Conservation (phyloP, 2,329 filamentous ascomycete species). For the Tolypocladium ophioglossoides region DNA sequence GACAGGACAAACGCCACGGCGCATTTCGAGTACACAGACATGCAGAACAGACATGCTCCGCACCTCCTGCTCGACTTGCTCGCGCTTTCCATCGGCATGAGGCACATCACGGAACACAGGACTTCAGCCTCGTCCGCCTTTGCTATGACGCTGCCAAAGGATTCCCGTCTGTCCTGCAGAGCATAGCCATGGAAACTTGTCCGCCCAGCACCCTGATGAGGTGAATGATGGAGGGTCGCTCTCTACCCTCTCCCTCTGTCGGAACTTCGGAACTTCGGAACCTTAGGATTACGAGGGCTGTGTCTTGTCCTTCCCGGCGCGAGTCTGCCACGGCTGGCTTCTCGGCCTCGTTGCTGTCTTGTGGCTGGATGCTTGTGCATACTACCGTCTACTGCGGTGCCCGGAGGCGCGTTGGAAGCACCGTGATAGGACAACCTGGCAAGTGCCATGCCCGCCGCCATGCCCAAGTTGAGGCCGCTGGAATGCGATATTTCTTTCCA, state of each 20-base stretch:
- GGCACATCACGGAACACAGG: background rate
- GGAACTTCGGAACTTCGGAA: background rate
- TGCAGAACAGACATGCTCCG: background rate
- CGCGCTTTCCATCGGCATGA: background rate
- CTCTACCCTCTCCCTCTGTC: background rate
- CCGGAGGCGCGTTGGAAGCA: background rate
- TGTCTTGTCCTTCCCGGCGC: background rate
- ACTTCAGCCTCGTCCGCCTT: background rate
- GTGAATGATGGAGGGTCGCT: background rate
- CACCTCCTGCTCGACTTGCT: background rate
- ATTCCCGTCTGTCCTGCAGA: too few relatives aligned
- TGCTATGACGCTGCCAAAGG: background rate
- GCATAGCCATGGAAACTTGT: too few relatives aligned
- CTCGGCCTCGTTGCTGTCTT: background rate
- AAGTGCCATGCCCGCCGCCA: background rate
- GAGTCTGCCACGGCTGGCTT: background rate
- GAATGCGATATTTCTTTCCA: background rate
- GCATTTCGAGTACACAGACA: background rate
- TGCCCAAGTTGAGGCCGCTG: background rate
- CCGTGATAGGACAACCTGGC: background rate
- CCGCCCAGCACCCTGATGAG: too few relatives aligned
- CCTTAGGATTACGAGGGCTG: background rate
- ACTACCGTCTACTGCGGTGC: background rate
- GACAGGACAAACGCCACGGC: background rate
- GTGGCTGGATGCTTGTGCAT: background rate